Conservation (phyloP, 805 yeast genomes). For the Peterozyma toletana region DNA sequence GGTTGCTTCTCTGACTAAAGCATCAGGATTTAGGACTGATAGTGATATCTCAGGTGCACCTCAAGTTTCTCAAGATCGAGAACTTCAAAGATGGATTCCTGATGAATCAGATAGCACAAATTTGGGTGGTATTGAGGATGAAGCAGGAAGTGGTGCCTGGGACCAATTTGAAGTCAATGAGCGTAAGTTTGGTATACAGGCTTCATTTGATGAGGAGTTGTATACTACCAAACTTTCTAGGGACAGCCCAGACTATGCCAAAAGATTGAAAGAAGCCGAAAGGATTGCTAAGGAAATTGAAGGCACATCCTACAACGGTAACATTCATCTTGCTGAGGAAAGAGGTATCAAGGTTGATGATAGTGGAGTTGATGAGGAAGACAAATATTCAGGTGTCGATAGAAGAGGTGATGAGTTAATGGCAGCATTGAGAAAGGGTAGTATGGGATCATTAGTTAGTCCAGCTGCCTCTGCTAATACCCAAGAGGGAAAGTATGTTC, state of each 20-base stretch:
- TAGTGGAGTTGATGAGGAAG: constrained; percentile 90
- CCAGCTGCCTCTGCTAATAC: constrained; percentile 1
- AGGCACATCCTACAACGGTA: constrained; percentile 52
- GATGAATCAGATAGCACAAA: constrained; percentile 31
- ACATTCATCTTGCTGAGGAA: constrained; percentile 85
- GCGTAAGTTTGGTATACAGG: constrained; percentile 79
- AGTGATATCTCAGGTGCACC: constrained; percentile 64
- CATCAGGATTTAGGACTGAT: constrained; percentile 65
- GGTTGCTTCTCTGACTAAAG: constrained; percentile 6
- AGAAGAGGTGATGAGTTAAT: constrained; percentile 47
- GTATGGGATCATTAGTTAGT: constrained; percentile 19
- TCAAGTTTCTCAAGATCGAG: constrained; percentile 49
- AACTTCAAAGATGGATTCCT: constrained; percentile 80
- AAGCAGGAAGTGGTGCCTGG: constrained; percentile 42
- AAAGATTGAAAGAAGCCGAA: constrained; percentile 64
- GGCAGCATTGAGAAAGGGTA: constrained; percentile 32
- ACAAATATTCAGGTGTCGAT: constrained; percentile 88
- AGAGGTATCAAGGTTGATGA: constrained; percentile 76
- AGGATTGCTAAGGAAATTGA: constrained; percentile 80
- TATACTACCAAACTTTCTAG: constrained; percentile 77
- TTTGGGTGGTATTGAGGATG: constrained; percentile 30
- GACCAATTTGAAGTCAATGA: constrained; percentile 94
- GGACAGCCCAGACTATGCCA: constrained; percentile 64
- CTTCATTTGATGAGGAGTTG: constrained; percentile 76
- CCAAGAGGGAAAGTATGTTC: constrained; percentile 37